Evolutionary conservation across 768 basidiomycete species (phyloP), one percentile per base, ranked within the genome.

Genomic region (Cyclocybe cylindracea): DNA sequence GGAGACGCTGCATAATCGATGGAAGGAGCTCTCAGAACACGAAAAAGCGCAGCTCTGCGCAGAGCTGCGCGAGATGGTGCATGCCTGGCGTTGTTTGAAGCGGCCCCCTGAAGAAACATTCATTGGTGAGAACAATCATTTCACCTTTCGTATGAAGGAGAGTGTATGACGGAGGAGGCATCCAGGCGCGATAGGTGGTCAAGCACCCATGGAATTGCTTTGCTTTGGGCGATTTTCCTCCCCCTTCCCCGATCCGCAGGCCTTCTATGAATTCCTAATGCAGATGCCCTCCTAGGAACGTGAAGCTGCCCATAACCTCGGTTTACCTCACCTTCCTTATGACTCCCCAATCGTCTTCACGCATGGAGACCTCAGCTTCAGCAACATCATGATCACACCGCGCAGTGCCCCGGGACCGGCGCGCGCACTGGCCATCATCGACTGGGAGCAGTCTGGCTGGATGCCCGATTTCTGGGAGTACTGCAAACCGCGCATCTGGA

Each of bases 381-480:
- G 54, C 42, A 59, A 59, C 39, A 56, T 59, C 43, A 35, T 59
- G 16, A 49, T 59, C 33, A 48, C 46, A 4, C 46, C 37, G 24
- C 36, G 37, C 7, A 39, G 37, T 10, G 19, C 7, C 10, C 13
- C 52, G 18, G 41, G 45, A 14, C n/a, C 19, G 8, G 38, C 46
- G 8, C 47, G 50, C n/a, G 46, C 56, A 24, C 43, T 58, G 33
- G 50, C 51, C 4, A 35, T 59, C 13, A 40, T 59, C 33, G 51
- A 59, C 41, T 53, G 58, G 55, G 58, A 56, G 34, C 51, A 52
- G 40, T 44, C 55, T 18, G 58, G 51, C 5, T 56, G 54, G 54
- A 53, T 55, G 57, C 57, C 54, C 13, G 47, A 53, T 10, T 50
- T 53, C 32, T 59, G 54, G 50, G 55, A 53, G 24, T 53, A 39